Evolutionary conservation across 495 filamentous ascomycete species (phyloP).

Genomic region (Melanomma pulvis-pyrius): DNA sequence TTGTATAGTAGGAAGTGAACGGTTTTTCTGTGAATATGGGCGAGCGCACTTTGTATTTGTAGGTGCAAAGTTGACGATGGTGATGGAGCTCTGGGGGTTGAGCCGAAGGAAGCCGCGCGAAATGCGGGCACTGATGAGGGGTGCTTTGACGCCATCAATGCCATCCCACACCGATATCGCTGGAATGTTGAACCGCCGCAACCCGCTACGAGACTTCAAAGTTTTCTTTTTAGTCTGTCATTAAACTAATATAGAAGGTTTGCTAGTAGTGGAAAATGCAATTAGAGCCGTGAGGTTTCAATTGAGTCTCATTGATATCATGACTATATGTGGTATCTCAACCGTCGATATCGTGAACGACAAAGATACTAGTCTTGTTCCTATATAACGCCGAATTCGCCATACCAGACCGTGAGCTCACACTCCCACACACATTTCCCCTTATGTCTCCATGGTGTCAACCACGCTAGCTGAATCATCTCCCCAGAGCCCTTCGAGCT

Average conservation of each 20-base stretch:
- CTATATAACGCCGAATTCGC: not conserved
- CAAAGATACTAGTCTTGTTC: not conserved
- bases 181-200: not conserved
- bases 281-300: not conserved
- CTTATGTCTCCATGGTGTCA: conserved; percentile 44
- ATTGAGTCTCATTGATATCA: not conserved
- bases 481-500: conserved; percentile 91
- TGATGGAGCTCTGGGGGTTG: conserved; percentile 8
- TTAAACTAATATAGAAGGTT: not conserved
- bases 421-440: not conserved
- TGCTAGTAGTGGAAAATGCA: not conserved
- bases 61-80: not conserved
- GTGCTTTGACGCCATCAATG: not conserved
- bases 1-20: not conserved
- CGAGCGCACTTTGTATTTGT: conserved; percentile 13
- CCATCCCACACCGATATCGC: not conserved
- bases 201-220: not conserved
- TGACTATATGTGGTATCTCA: not conserved
- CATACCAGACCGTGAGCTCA: not conserved
- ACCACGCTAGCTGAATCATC: conserved; percentile 53
- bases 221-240: not conserved
- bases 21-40: not conserved
- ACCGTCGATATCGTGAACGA: not conserved
- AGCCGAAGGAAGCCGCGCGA: conserved; percentile 33
- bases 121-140: conserved; percentile 13